Conservation (phyloP, 1,284 basidiomycete genomes). For the Takashimella tepidaria region DNA sequence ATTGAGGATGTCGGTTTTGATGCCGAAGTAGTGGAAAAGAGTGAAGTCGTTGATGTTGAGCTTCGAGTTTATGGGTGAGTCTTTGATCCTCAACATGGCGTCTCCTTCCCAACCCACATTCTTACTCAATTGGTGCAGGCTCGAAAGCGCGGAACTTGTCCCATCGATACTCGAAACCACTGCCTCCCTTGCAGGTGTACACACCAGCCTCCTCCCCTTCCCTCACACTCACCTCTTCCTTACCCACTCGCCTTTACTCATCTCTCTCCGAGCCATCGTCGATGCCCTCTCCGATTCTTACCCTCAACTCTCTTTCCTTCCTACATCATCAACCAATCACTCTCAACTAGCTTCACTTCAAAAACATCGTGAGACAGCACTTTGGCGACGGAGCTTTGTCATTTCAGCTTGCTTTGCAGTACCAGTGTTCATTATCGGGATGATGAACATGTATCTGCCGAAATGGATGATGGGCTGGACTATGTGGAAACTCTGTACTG, state of each 20-base stretch:
- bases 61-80: conserved; percentile 44
- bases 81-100: background rate
- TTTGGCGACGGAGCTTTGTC: conserved; percentile 80
- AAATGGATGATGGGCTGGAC: conserved; percentile 50
- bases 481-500: conserved; percentile 51
- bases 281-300: conserved; percentile 68
- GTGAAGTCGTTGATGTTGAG: conserved; percentile 37
- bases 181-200: conserved; percentile 66
- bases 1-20: conserved; percentile 49
- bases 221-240: conserved; percentile 69
- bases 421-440: conserved; percentile 87
- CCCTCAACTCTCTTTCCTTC: conserved; percentile 45
- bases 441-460: conserved; percentile 65
- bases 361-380: conserved; percentile 82
- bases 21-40: conserved; percentile 45
- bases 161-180: conserved; percentile 22
- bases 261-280: conserved; percentile 77
- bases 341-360: conserved; percentile 88
- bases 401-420: conserved; percentile 74
- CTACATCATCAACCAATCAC: conserved; percentile 36
- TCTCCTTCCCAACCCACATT: background rate
- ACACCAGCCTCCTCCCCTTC: conserved; percentile 64
- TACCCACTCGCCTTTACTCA: conserved; percentile 66
- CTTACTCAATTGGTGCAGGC: conserved; percentile 13
- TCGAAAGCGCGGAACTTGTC: conserved; percentile 33